A percentile compares a stretch with the other conserved stretches of the same genome.
Evolutionary conservation across 371 early-diverging fungal genomes (phyloP).

Genomic region (Blastocladiella emersonii): DNA sequence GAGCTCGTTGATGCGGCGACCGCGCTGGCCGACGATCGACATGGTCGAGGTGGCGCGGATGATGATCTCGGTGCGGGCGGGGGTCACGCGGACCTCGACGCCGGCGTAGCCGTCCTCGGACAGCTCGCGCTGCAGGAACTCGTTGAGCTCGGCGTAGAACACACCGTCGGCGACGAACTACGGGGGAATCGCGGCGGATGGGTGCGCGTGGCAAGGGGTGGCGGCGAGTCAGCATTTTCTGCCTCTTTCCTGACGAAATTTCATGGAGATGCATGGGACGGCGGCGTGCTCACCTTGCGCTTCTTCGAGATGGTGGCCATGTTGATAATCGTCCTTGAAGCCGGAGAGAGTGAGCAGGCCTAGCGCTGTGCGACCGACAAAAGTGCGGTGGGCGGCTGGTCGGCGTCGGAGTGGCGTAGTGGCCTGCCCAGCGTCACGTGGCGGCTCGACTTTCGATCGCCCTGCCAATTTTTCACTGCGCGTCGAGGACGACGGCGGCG

Average conservation of each 20-base stretch:
- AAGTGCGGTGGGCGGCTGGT: too few species aligned
- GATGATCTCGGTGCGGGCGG: constrained; percentile 97
- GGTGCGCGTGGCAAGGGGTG: too few species aligned
- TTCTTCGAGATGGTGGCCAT: constrained; percentile 7
- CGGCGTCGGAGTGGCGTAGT: too few species aligned
- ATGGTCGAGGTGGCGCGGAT: constrained; percentile 98
- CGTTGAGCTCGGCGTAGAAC: constrained; percentile 98
- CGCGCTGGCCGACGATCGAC: constrained; percentile 97
- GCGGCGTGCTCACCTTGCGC: not conserved
- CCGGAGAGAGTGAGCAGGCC: too few species aligned
- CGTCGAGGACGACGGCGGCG: too few species aligned
- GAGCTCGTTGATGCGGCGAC: constrained; percentile 96
- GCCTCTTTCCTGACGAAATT: too few species aligned
- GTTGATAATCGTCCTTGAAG: constrained; percentile 1
- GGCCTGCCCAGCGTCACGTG: too few species aligned
- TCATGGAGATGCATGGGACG: not conserved
- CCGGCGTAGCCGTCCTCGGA: constrained; percentile 87
- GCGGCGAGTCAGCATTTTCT: too few species aligned
- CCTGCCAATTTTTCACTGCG: too few species aligned
- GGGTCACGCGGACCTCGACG: constrained; percentile 96
- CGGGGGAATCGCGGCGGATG: too few species aligned
- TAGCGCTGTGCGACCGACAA: too few species aligned
- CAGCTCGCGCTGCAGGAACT: constrained; percentile 89
- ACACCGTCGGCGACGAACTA: constrained; percentile 99
- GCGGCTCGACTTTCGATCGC: too few species aligned